Evolutionary conservation across 495 filamentous ascomycete species (phyloP).

Genomic region (Alectoria sarmentosa): DNA sequence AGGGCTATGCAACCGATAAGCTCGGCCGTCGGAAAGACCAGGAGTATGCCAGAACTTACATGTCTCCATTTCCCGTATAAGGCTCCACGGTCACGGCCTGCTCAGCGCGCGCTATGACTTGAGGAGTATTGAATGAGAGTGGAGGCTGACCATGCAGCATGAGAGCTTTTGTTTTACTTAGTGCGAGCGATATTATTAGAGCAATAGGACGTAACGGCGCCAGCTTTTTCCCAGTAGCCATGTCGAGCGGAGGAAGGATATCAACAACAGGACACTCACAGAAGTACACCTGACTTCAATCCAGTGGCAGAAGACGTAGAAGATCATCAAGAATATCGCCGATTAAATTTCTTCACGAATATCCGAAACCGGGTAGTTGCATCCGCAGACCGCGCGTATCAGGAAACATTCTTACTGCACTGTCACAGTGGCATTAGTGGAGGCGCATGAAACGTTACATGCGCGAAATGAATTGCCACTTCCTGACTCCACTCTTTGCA

Average conservation of each 20-base stretch:
- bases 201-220: neutral
- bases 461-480: neutral
- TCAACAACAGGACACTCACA: neutral
- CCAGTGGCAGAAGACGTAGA: neutral
- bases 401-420: neutral
- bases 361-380: constrained; percentile 2
- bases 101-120: neutral
- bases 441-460: neutral
- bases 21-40: neutral
- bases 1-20: neutral
- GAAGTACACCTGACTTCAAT: neutral
- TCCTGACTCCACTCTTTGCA: neutral
- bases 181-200: neutral
- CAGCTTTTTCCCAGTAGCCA: neutral
- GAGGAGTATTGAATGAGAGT: neutral
- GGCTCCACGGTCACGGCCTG: neutral
- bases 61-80: neutral
- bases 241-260: neutral
- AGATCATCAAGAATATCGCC: neutral
- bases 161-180: neutral
- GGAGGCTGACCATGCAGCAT: neutral
- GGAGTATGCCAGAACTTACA: neutral
- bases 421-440: neutral
- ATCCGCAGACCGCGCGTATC: constrained; percentile 5
- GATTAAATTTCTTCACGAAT: neutral